phyloP scores from a whole-genome alignment of 2,329 filamentous ascomycete species.

The Waltergamsia citrina region DNA sequence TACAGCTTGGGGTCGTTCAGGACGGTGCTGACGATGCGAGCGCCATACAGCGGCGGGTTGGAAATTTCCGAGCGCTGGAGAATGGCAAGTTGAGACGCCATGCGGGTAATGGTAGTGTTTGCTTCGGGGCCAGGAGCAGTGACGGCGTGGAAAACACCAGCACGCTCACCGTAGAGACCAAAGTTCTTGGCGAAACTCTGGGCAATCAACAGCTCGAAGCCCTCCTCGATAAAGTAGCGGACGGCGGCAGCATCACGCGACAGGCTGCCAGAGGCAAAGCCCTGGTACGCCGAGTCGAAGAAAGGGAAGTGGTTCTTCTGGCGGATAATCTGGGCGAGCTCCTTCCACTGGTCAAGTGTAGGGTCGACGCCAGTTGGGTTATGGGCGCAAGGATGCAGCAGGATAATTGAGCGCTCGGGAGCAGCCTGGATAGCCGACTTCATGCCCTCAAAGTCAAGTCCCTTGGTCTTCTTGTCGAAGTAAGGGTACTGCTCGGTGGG shows the following conservation, averaged over 20 bases:
- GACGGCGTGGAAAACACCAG: constrained; percentile 92
- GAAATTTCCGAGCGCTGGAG: constrained; percentile 96
- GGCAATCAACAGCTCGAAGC: constrained; percentile 78
- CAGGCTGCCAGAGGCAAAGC: constrained; percentile 89
- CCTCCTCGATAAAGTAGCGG: constrained; percentile 85
- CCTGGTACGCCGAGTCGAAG: constrained; percentile 97
- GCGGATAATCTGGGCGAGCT: constrained; percentile 70
- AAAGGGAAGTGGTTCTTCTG: constrained; percentile 87
- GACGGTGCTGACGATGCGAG: constrained; percentile 74
- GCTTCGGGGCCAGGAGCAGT: constrained; percentile 64
- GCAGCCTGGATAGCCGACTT: constrained; percentile 60
- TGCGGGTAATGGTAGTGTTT: constrained; percentile 47
- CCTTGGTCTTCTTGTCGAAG: constrained; percentile 81
- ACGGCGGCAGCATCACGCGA: constrained; percentile 83
- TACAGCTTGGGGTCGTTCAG: constrained; percentile 79
- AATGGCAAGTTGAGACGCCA: constrained; percentile 84
- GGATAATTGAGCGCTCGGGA: constrained; percentile 71
- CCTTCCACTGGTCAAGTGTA: constrained; percentile 86
- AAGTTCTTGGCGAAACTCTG: constrained; percentile 99
- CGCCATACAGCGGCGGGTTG: constrained; percentile 91
- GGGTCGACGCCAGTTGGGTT: constrained; percentile 97
- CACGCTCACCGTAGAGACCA: constrained; percentile 91
- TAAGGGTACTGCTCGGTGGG: constrained; percentile 81
- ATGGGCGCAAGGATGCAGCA: constrained; percentile 93
- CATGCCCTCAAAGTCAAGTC: constrained; percentile 89